Conservation (phyloP, 164 flowering plant genomes). For the Hamamelis virginiana region DNA sequence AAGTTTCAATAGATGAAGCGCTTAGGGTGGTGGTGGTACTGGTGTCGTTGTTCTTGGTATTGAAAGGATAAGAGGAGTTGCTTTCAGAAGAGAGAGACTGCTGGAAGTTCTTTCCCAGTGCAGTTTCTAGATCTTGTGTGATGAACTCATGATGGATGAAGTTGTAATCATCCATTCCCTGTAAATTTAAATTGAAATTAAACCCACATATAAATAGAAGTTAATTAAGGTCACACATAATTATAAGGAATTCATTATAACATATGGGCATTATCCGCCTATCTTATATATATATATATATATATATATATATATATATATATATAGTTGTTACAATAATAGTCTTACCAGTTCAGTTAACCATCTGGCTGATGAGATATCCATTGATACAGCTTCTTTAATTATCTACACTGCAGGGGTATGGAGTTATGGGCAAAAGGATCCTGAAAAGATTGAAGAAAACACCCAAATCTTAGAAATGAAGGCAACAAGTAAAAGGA, state of each 20-base stretch:
- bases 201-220: no score
- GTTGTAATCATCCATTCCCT: constrained; percentile 24
- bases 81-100: constrained; percentile 22
- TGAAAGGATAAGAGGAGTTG: constrained; percentile 14
- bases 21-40: constrained; percentile 2
- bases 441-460: neutral
- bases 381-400: constrained; percentile 12
- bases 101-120: neutral
- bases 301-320: no score
- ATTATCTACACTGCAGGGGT: neutral
- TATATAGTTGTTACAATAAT: no score
- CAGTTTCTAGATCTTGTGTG: constrained; percentile 1
- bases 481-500: no score
- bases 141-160: constrained; percentile 15
- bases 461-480: neutral
- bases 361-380: constrained; percentile 25
- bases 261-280: no score
- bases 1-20: constrained; percentile 8
- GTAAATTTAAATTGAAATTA: neutral
- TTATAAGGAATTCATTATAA: no score
- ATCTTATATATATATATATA: no score
- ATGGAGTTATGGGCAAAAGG: neutral
- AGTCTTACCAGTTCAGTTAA: constrained; percentile 27
- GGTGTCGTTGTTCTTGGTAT: neutral
- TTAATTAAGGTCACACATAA: no score